Percentiles rank a stretch among this genome's conserved stretches.
Conservation (phyloP, 345 rosid species). For the Citrus cavaleriei region DNA sequence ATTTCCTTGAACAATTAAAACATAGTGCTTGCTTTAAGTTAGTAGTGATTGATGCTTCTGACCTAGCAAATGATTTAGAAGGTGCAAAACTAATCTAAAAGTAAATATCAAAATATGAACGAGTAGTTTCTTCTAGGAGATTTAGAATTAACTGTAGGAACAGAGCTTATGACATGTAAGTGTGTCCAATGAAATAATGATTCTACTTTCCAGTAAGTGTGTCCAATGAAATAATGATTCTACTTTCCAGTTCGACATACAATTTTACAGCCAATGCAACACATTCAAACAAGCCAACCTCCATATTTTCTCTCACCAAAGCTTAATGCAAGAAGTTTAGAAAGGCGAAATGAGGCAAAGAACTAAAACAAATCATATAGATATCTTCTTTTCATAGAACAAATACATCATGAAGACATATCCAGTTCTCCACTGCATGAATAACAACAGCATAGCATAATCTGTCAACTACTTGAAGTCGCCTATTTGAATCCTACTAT, state of each 20-base stretch:
- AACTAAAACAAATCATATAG: constrained; percentile 5
- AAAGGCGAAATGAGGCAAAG: neutral
- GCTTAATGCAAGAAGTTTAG: neutral
- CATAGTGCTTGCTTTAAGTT: neutral
- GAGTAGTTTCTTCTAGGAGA: neutral
- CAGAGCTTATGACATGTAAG: neutral
- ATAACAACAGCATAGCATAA: neutral
- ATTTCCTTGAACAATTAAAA: neutral
- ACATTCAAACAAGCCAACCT: neutral
- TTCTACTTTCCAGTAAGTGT: neutral
- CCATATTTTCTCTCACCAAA: neutral
- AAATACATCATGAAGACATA: constrained; percentile 9
- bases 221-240: neutral
- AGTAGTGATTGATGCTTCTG: neutral
- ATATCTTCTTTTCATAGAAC: constrained; percentile 10
- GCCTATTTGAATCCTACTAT: constrained; percentile 13
- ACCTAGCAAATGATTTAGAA: neutral
- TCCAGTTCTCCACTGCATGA: neutral
- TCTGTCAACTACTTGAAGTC: constrained; percentile 1
- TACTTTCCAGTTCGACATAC: neutral
- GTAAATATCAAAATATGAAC: neutral
- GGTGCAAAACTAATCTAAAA: neutral
- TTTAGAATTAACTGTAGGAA: neutral
- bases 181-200: neutral
- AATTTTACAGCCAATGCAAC: neutral